Percentiles rank a stretch among this genome's conserved stretches.
These are phyloP conservation scores for Penicillium steckii DNA, from an alignment of 495 filamentous ascomycete genomes.

Conservation along the genomic window DNA sequence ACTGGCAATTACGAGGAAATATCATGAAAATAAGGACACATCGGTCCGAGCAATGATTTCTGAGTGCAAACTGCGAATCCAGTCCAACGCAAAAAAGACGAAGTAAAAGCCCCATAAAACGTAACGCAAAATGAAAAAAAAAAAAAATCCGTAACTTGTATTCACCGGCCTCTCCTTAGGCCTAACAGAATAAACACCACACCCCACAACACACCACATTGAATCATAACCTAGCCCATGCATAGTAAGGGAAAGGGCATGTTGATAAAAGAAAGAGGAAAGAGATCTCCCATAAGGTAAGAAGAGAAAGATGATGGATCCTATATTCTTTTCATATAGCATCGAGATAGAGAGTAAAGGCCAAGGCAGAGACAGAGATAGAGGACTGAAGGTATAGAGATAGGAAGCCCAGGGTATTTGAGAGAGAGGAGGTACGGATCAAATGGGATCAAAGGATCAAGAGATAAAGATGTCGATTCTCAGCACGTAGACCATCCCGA, in stretches of 20 bases:
- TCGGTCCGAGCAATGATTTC: not conserved
- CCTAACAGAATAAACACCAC: not conserved
- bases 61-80: constrained; percentile 1
- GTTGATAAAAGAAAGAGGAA: not conserved
- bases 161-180: too few relatives aligned
- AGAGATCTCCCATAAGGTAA: not conserved
- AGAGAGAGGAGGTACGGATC: not conserved
- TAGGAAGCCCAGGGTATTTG: not conserved
- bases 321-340: not conserved
- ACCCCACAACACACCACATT: not conserved
- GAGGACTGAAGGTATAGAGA: not conserved
- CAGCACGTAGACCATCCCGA: constrained; percentile 19
- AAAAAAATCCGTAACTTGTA: not conserved
- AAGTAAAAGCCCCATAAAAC: not conserved
- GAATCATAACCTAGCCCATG: not conserved
- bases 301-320: not conserved
- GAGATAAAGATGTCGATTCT: not conserved
- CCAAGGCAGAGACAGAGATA: not conserved
- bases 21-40: not conserved
- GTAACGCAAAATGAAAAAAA: not conserved
- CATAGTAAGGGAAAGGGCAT: not conserved
- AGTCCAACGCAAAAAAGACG: not conserved
- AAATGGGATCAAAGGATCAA: not conserved
- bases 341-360: not conserved
- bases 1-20: not conserved